phyloP scores from a whole-genome alignment of 2,329 filamentous ascomycete species.

The Scortechinia acanthostroma region DNA sequence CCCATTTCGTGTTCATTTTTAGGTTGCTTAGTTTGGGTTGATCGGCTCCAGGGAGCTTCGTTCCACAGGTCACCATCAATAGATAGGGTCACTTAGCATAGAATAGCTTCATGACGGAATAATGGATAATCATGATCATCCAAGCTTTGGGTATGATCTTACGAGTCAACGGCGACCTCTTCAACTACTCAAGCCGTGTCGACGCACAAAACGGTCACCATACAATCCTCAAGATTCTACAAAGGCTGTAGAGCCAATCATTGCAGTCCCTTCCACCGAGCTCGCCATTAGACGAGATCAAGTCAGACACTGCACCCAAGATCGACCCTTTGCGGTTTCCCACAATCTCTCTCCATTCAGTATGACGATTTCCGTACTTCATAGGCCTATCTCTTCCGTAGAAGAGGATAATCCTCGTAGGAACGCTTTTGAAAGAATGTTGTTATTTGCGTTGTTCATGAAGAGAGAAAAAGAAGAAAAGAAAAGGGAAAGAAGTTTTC shows the following conservation, averaged over 20 bases:
- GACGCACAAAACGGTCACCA: too few species aligned
- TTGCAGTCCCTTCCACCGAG: not conserved
- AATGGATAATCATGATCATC: too few species aligned
- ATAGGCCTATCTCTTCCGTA: not conserved
- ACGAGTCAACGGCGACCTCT: too few species aligned
- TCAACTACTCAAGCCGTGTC: too few species aligned
- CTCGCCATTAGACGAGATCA: not conserved
- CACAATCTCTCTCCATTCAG: not conserved
- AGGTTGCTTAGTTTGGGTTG: too few species aligned
- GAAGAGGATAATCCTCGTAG: conserved; percentile 3
- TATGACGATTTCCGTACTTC: conserved; percentile 3
- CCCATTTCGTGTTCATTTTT: too few species aligned
- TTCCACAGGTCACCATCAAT: too few species aligned
- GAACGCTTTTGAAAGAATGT: conserved; percentile 3
- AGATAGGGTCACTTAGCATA: too few species aligned
- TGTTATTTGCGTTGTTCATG: conserved; percentile 3
- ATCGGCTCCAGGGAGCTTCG: too few species aligned
- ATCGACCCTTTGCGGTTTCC: not conserved
- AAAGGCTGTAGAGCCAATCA: conserved; percentile 2
- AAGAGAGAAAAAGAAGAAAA: conserved; percentile 1
- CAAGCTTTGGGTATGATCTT: too few species aligned
- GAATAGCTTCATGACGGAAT: too few species aligned
- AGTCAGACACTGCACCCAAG: conserved; percentile 2
- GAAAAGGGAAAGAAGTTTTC: not conserved
- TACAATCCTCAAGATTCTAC: too few species aligned